A percentile compares a stretch with the other conserved stretches of the same genome.
Conservation (phyloP, 108 stramenopile genomes). For the Skeletonema grethae region DNA sequence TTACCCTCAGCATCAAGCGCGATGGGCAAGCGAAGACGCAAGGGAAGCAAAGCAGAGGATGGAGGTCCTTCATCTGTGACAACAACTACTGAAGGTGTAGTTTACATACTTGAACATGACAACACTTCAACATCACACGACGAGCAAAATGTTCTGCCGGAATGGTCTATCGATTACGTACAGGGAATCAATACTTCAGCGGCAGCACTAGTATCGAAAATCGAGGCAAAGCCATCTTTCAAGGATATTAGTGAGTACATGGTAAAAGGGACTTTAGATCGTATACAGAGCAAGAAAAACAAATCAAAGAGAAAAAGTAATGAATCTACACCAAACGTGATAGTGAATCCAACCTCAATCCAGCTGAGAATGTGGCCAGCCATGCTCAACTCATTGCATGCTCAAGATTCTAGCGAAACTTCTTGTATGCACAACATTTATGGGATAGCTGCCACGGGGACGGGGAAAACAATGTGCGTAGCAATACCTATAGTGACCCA, state of each 20-base stretch:
- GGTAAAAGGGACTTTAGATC: conserved; percentile 28
- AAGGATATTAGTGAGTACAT: conserved; percentile 23
- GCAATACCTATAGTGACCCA: conserved; percentile 74
- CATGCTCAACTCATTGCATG: conserved; percentile 27
- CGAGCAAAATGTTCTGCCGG: conserved; percentile 3
- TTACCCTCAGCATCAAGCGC: neutral
- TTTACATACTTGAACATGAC: neutral
- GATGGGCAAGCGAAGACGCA: neutral
- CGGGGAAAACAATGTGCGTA: conserved; percentile 83
- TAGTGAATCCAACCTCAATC: conserved; percentile 53
- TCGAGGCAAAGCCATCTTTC: neutral
- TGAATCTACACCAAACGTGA: neutral
- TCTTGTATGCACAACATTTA: conserved; percentile 40
- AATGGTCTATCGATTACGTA: conserved; percentile 22
- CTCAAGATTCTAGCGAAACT: neutral
- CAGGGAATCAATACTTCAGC: conserved; percentile 7
- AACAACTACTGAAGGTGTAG: neutral
- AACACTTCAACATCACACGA: neutral
- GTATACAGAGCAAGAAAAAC: conserved; percentile 8
- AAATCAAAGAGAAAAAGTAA: conserved; percentile 19
- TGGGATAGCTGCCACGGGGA: conserved; percentile 87
- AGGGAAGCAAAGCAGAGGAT: neutral
- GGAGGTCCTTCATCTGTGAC: neutral
- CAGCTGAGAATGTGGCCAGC: conserved; percentile 72
- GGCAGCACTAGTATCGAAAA: neutral